Conservation (phyloP, 2,329 filamentous ascomycete species). For the Rhinocladiella mackenziei region DNA sequence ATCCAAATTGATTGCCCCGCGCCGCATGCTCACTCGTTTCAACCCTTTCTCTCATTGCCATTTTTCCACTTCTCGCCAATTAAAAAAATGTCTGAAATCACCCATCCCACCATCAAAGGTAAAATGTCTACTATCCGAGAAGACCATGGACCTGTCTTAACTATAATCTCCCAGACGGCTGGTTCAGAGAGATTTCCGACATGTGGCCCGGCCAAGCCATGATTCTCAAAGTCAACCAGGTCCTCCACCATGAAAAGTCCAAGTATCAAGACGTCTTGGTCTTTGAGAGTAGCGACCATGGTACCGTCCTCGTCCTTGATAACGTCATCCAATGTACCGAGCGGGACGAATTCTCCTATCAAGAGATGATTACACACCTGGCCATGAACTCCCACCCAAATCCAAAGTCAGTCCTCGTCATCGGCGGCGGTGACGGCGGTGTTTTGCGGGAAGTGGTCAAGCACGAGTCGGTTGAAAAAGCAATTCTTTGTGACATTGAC, state of each 20-base stretch:
- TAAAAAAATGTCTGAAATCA: conserved; percentile 63
- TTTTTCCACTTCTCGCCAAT: not conserved
- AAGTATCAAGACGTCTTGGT: conserved; percentile 98
- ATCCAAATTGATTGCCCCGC: conserved; percentile 17
- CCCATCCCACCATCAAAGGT: conserved; percentile 75
- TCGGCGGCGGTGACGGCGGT: conserved; percentile 94
- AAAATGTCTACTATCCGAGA: conserved; percentile 30
- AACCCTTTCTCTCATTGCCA: not conserved
- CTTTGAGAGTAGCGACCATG: conserved; percentile 97
- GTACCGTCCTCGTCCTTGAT: conserved; percentile 92
- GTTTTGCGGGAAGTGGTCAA: conserved; percentile 98
- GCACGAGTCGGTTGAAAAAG: conserved; percentile 95
- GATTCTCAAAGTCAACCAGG: conserved; percentile 95
- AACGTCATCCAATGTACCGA: conserved; percentile 99
- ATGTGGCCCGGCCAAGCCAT: conserved; percentile 99
- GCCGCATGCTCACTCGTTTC: conserved; percentile 14
- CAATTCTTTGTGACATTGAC: conserved; percentile 95
- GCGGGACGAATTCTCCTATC: conserved; percentile 93
- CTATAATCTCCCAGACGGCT: conserved; percentile 70
- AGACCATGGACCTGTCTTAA: not conserved
- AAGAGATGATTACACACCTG: conserved; percentile 99
- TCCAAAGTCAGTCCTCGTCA: conserved; percentile 97
- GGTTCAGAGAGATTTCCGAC: conserved; percentile 97
- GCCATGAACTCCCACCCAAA: conserved; percentile 98
- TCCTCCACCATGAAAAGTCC: conserved; percentile 98